Evolutionary conservation across 2,329 filamentous ascomycete genomes (phyloP).

Genomic region (Aureobasidium namibiae): DNA sequence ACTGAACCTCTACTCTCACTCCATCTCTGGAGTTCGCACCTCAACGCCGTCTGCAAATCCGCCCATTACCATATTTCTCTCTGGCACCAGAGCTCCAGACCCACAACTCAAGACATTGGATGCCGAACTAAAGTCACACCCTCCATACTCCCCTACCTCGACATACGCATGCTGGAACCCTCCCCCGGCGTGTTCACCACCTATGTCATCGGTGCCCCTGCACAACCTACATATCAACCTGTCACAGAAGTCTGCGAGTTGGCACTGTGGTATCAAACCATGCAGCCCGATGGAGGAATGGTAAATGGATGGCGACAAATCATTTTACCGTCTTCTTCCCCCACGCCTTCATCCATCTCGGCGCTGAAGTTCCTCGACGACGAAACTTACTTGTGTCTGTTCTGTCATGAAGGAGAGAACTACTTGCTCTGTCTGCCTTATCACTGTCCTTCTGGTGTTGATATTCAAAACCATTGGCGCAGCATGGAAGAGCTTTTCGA

Average conservation of each 20-base stretch:
- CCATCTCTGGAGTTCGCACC: neutral
- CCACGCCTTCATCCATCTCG: neutral
- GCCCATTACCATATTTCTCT: neutral
- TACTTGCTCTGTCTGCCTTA: neutral
- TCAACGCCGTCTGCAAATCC: neutral
- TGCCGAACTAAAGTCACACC: neutral
- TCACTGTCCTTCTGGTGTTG: neutral
- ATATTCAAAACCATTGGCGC: neutral
- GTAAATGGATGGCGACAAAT: neutral
- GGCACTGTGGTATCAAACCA: neutral
- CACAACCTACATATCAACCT: neutral
- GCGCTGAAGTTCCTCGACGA: conserved; percentile 1
- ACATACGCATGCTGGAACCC: neutral
- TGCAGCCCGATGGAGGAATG: neutral
- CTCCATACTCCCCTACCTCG: neutral
- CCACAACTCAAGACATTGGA: neutral
- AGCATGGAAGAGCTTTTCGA: neutral
- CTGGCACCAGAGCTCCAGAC: conserved; percentile 3
- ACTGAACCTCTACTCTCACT: neutral
- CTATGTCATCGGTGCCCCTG: neutral
- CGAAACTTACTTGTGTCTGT: neutral
- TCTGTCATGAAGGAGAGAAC: neutral
- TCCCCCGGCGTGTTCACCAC: neutral
- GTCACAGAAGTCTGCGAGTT: neutral
- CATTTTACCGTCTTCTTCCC: neutral